Base-by-base conservation (phyloP, 139 green algal genomes). In the Volvox africanus region DNA sequence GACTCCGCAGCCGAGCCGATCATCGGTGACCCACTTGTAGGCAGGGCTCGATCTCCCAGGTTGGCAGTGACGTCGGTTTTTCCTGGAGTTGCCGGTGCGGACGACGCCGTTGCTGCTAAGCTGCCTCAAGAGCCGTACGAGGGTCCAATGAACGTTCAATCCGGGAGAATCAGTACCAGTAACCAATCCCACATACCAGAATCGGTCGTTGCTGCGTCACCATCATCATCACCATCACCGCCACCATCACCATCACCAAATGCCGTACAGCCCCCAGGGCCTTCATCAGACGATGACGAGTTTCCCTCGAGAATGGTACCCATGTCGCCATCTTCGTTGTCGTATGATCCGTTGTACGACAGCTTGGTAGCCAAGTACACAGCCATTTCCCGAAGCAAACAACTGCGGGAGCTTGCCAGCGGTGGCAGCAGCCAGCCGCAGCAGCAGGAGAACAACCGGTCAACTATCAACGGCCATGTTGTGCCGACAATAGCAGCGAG, bases 321-420 rank as follows among this genome's bases (percentile, higher is more conserved):
- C 71, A 2, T 33, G 71, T 33, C 71, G 71, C 35, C 67, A 21
- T 3, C 71, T 16, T 35, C 67, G 75, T 19, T 30, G 33, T 20
- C n/a, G 50, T 17, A 73, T 1, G 81, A 87, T 33, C 2, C 28
- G n/a, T 0, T 61, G 81, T 87, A 87, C 32, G 81, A 87, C 61
- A 68, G 11, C 35, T 77, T 87, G 61, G 61, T 87, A 32, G 81
- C 81, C 0, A 87, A 87, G 61, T 87, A 87, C 61, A 73, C 44
- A 1, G 80, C 50, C 44, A 26, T 73, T 0, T 71, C 50, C 30
- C 81, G 32, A 62, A 32, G 21, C 26, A 0, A 32, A 13, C 28
- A 77, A 30, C 32, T 81, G 32, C 33, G 44, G 75, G n/a, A 55
- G 20, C 30, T 1, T 28, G 75, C 75, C 11, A 2, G 75, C 32